These are phyloP conservation scores for Saccharomycopsis olivae DNA, from an alignment of 805 yeast species.

Conservation along the genomic window DNA sequence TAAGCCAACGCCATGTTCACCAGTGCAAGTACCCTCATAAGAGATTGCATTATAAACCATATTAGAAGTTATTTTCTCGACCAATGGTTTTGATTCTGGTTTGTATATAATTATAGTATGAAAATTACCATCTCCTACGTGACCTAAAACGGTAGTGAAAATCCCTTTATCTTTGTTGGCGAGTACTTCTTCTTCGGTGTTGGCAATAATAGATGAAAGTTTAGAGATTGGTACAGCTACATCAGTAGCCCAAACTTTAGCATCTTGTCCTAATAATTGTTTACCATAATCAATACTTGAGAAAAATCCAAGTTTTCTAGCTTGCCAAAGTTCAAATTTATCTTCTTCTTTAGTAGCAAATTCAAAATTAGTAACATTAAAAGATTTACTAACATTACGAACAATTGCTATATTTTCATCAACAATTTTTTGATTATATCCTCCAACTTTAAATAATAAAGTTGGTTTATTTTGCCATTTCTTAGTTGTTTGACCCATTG, in stretches of 20 bases:
- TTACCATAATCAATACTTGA: conserved; percentile 58
- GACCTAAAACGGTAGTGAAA: conserved; percentile 55
- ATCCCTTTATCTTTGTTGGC: conserved; percentile 33
- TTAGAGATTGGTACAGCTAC: conserved; percentile 73
- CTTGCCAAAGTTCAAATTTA: conserved; percentile 61
- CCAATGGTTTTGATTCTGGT: conserved; percentile 36
- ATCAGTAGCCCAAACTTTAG: conserved; percentile 65
- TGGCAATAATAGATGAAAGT: conserved; percentile 51
- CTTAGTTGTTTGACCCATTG: conserved; percentile 39
- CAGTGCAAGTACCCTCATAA: conserved; percentile 76
- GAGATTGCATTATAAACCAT: conserved; percentile 59
- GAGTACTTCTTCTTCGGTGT: too few species aligned
- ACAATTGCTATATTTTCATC: conserved; percentile 33
- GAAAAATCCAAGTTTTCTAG: conserved; percentile 63
- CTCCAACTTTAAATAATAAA: conserved; percentile 54
- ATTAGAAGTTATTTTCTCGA: conserved; percentile 40
- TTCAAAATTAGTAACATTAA: conserved; percentile 48
- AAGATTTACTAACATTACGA: conserved; percentile 37
- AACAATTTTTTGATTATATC: conserved; percentile 31
- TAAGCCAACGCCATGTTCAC: conserved; percentile 81
- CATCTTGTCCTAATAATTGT: conserved; percentile 31
- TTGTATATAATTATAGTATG: conserved; percentile 57
- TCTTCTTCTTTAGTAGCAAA: conserved; percentile 56
- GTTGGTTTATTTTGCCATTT: conserved; percentile 53
- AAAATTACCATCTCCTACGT: conserved; percentile 79